A percentile compares a stretch with the other conserved stretches of the same genome.
Conservation (phyloP, 805 yeast species). For the Metschnikowia matae region DNA sequence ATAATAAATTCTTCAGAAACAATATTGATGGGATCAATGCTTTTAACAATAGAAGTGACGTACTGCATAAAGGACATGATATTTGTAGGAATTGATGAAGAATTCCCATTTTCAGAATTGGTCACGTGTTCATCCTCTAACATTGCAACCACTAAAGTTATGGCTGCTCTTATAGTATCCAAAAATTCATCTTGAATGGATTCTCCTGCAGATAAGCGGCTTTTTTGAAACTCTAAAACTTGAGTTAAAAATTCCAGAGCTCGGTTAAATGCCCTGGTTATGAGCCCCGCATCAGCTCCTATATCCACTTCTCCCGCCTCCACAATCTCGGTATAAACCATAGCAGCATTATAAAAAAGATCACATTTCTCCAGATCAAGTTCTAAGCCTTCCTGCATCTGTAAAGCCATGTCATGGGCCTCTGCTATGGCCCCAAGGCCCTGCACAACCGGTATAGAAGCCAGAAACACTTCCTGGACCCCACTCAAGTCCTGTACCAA, state of each 20-base stretch:
- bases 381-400: slow-evolving; percentile 12
- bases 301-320: slow-evolving; percentile 30
- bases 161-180: slow-evolving; percentile 30
- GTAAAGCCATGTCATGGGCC: slow-evolving; percentile 38
- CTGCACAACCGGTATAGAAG: slow-evolving; percentile 37
- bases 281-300: slow-evolving; percentile 17
- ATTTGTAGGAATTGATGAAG: too few species aligned
- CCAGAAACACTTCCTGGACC: slow-evolving; percentile 31
- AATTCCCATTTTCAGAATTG: too few species aligned
- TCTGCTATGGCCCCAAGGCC: slow-evolving; percentile 30
- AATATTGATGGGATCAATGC: background rate
- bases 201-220: slow-evolving; percentile 26
- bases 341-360: slow-evolving; percentile 42
- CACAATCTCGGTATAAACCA: slow-evolving; percentile 45
- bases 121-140: slow-evolving; percentile 18
- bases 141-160: slow-evolving; percentile 27
- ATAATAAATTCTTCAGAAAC: slow-evolving; percentile 12
- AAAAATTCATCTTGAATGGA: slow-evolving; percentile 22
- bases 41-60: background rate
- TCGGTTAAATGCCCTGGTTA: background rate
- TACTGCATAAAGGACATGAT: slow-evolving; percentile 17
- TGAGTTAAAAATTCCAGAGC: slow-evolving; percentile 19
- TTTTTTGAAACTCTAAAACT: slow-evolving; percentile 27
- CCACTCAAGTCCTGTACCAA: slow-evolving; percentile 24
- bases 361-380: slow-evolving; percentile 24